Conservation (phyloP, 768 basidiomycete genomes). For the Hypsizygus marmoreus region DNA sequence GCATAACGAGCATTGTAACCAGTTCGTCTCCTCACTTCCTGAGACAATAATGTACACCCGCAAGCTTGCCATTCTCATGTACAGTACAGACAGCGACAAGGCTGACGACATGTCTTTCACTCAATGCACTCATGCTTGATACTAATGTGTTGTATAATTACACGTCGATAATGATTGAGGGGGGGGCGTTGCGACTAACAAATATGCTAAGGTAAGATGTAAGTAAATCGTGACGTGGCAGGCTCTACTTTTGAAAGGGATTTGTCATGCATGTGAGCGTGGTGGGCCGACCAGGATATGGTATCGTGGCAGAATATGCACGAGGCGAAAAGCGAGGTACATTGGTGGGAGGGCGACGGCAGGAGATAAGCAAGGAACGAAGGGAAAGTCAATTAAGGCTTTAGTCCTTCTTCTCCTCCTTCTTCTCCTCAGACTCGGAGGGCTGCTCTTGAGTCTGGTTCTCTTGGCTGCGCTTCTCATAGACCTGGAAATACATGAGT, state of each 20-base stretch:
- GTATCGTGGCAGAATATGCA: conserved; percentile 5
- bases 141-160: too few relatives aligned
- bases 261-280: conserved; percentile 17
- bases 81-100: too few relatives aligned
- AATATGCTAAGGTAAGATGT: too few relatives aligned
- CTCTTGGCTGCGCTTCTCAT: conserved; percentile 89
- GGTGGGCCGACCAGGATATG: conserved; percentile 10
- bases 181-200: background rate
- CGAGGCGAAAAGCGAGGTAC: background rate
- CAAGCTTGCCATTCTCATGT: too few relatives aligned
- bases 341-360: background rate
- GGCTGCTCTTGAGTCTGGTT: conserved; percentile 48
- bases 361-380: background rate
- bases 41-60: too few relatives aligned
- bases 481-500: conserved; percentile 46
- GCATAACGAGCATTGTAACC: too few relatives aligned
- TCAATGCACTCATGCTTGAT: too few relatives aligned
- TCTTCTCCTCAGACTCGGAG: conserved; percentile 42
- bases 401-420: conserved; percentile 90
- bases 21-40: too few relatives aligned
- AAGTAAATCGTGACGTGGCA: too few relatives aligned
- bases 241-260: conserved; percentile 18
- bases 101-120: too few relatives aligned
- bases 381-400: background rate
- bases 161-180: conserved; percentile 5